Evolutionary conservation across 2,329 filamentous ascomycete genomes (phyloP), one percentile per base, ranked within the genome.

Genomic region (Clarireedia monteithiana): DNA sequence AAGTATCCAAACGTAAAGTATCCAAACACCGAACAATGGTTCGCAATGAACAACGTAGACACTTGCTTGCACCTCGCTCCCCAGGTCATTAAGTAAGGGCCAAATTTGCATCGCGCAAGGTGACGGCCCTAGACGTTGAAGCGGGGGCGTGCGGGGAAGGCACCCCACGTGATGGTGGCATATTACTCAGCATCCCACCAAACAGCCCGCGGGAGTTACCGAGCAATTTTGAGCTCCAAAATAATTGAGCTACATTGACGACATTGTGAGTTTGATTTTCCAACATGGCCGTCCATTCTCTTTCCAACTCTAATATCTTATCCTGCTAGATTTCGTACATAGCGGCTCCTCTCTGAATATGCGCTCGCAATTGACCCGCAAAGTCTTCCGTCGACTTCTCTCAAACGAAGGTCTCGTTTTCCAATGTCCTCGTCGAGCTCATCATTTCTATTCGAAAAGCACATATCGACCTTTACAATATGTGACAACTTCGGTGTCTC

Each of bases 291-390:
- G 10, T 12, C 26, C 10, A 14, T 9, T 9, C 30, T 34, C 9
- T 34, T 34, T 14, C 45, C 1, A 9, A 14, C 15, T 2, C 6
- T 15, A 26, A 27, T 47, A 23, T 52, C 17, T 20, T 3, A n/a
- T 20, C 23, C 38, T 20, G 7, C 20, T 20, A 52, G 34, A 48
- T 50, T 23, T 30, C 56, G 39, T 61, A 60, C 49, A 64, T 61
- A 63, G 15, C 14, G 34, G 24, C 53, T 42, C 55, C 48, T 20
- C 12, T 23, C 50, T 30, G 39, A 46, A 68, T 57, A 84, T 84
- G 81, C 77, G 77, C 55, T 82, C 81, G 60, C 79, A 82, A 62
- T 73, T 84, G 65, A 81, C 80, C 59, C 80, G 80, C 68, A 72
- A 75, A 69, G 78, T 83, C 63, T 82, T 82, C 69, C 77, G 79